Base-by-base conservation (phyloP, 306 rosid species). In the Gastrolobium bilobum region DNA sequence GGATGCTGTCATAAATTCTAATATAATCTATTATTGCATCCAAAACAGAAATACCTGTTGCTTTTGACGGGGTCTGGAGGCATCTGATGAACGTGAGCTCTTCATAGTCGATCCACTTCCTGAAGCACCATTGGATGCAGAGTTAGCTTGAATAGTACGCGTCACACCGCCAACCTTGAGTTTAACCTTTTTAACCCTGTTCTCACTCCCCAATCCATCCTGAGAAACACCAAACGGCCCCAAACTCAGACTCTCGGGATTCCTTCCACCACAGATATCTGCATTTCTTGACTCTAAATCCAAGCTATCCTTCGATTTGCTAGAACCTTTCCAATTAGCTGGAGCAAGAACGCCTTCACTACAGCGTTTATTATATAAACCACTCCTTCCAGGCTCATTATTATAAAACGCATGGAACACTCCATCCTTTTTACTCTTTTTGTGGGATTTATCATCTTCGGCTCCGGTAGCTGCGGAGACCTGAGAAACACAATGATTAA, bases 281-380 rank as follows among this genome's bases (percentile, higher is more conserved):
- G 73, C 85, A 71, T 10, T 83, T 75, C 79, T 87, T 46, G 85
- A 69, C 75, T 90, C 92, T 5, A 72, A 77, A 47, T 83, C 90
- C 61, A 80, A 75, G 39, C 52, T 73, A 83, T 89, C 89, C 77
- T 77, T 89, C 11, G 57, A 39, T 73, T 79, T 80, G 71, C 90
- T 88, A 11, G 91, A 68, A 84, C 87, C 89, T 86, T 85, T 94
- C 98, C 98, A 89, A 89, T 91, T 90, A 54, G 92, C 95, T 1
- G 96, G 98, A 47, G 99, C 95, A 86, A 95, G 97, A 69, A 91
- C 94, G 6, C 96, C 99, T 82, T 92, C 94, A 10, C 98, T 87
- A 57, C 91, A 82, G 35, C 94, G 94, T 66, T 84, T 90, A 70
- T 83, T 86, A 79, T 72, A 69, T 37, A 75, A 85, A 31, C 88